Evolutionary conservation across 306 rosid genomes (phyloP), one percentile per base, ranked within the genome.

Genomic region (Casuarina cunninghamiana): DNA sequence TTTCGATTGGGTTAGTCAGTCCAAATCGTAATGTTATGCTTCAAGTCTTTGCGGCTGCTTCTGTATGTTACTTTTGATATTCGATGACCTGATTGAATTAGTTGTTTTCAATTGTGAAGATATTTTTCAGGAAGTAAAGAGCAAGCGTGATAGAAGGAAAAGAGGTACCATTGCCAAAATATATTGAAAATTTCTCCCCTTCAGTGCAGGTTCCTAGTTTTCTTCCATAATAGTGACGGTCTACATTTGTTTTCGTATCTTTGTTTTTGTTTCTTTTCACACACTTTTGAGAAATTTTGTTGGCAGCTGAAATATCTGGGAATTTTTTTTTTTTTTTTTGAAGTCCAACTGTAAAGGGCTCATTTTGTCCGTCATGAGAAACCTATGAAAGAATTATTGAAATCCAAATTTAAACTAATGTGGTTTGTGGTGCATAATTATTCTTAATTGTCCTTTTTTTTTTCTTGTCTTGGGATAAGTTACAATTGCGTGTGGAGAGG

Each of bases 91-190:
- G 68, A 76, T 76, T 66, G 80, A 81, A 68, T 70, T 54, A 72
- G 38, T 60, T 17, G 67, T 37, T 49, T 83, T 77, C 53, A 51
- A 69, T 73, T 82, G 74, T 85, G 89, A 79, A 91, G 94, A 89
- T 85, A 86, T 89, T 5, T 91, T 91, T 82, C 94, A 79, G 6
- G 91, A 88, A 83, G 97, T 91, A 79, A 89, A 86, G 88, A 88
- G 94, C 88, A 91, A 89, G 82, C 97, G 94, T 75, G 93, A 88
- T 75, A 91, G 91, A 87, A 85, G 89, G 74, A 91, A 26, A 89
- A 88, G 94, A 91, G 97, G 97, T 91, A 86, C 71, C 57, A 26
- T 21, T 77, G 58, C 38, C 35, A 74, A 73, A 80, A 70, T 35
- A 15, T 13, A 44, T 60, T 32, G 58, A 61, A 11, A 50, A 50